Conservation (phyloP, 1,139 yeast genomes). For the Hemisphaericaspora xylanilytica region DNA sequence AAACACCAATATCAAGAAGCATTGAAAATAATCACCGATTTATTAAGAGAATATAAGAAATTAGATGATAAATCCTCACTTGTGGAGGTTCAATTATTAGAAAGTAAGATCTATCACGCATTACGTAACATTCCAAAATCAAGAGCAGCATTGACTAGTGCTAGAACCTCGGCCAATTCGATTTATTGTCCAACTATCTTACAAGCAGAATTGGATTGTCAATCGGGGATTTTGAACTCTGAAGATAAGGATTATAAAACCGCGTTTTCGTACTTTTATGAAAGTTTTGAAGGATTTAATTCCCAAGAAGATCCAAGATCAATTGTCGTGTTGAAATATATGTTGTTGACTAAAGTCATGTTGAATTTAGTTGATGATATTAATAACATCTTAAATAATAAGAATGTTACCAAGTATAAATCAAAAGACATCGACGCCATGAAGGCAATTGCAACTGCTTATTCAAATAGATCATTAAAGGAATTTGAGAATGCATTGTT, state of each 20-base stretch:
- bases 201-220: constrained; percentile 93
- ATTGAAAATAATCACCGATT: constrained; percentile 63
- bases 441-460: constrained; percentile 90
- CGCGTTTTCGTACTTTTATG: constrained; percentile 92
- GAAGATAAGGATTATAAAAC: constrained; percentile 97
- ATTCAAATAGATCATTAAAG: constrained; percentile 82
- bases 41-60: constrained; percentile 83
- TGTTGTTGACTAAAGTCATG: constrained; percentile 93
- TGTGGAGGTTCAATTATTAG: constrained; percentile 92
- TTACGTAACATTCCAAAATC: constrained; percentile 90
- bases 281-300: constrained; percentile 86
- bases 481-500: constrained; percentile 83
- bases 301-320: constrained; percentile 64
- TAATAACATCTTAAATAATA: constrained; percentile 69
- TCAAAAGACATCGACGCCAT: constrained; percentile 80
- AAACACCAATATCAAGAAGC: constrained; percentile 70
- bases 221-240: constrained; percentile 94
- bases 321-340: constrained; percentile 79
- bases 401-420: constrained; percentile 77
- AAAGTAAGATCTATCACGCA: constrained; percentile 87
- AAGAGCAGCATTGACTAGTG: constrained; percentile 89
- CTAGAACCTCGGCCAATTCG: constrained; percentile 94
- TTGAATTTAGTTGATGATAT: constrained; percentile 84
- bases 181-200: constrained; percentile 92
- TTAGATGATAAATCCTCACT: constrained; percentile 93